These are phyloP conservation scores for Fusarium incarnatum DNA, from an alignment of 2,329 filamentous ascomycete genomes.

Conservation along the genomic window DNA sequence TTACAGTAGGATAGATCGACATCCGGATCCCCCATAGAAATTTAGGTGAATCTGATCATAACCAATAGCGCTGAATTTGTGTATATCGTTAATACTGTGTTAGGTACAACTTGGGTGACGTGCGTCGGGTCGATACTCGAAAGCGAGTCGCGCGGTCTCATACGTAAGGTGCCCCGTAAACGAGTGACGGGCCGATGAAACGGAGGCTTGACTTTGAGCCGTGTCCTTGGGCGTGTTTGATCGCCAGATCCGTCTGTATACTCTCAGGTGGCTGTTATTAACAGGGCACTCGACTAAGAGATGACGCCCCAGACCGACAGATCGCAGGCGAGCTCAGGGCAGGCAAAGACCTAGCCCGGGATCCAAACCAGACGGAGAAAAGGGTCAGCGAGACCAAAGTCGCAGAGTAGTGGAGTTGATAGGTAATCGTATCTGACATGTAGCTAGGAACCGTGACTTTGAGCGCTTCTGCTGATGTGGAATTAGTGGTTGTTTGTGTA, in stretches of 20 bases:
- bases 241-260: constrained; percentile 25
- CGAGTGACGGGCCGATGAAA: constrained; percentile 37
- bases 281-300: constrained; percentile 14
- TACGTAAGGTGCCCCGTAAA: constrained; percentile 10
- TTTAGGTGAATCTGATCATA: constrained; percentile 1
- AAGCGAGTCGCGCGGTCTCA: constrained; percentile 7
- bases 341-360: constrained; percentile 1
- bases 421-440: neutral
- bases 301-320: constrained; percentile 13
- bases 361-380: constrained; percentile 12
- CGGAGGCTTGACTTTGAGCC: constrained; percentile 30
- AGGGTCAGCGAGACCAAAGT: neutral
- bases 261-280: constrained; percentile 31
- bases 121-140: constrained; percentile 14
- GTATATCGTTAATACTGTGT: neutral
- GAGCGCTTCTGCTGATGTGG: neutral
- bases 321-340: constrained; percentile 4
- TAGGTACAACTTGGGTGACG: neutral
- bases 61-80: neutral
- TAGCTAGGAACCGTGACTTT: neutral
- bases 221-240: constrained; percentile 28
- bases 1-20: neutral
- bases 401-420: constrained; percentile 17
- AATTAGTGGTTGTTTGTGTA: neutral
- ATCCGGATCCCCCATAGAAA: neutral